Conservation (phyloP, 768 basidiomycete genomes). For the Trametes gibbosa region DNA sequence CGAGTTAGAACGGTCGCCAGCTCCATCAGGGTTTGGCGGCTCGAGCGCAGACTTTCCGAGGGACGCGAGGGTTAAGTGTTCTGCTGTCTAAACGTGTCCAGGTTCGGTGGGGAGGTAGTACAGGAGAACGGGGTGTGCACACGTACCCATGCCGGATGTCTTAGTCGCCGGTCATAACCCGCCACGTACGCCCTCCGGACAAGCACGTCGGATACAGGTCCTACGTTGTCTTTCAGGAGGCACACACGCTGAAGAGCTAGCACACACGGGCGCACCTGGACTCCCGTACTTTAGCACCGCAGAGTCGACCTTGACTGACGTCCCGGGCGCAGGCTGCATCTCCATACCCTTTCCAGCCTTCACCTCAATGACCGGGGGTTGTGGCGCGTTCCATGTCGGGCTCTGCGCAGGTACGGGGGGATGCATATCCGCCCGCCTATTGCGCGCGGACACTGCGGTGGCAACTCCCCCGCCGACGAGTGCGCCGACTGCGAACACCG, state of each 20-base stretch:
- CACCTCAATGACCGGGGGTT: slow-evolving; percentile 46
- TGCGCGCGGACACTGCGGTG: slow-evolving; percentile 41
- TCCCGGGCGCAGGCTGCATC: slow-evolving; percentile 35
- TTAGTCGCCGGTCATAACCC: slow-evolving; percentile 84
- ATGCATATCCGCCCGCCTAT: slow-evolving; percentile 15
- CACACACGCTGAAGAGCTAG: neutral
- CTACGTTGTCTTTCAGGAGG: slow-evolving; percentile 36
- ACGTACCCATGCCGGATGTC: slow-evolving; percentile 92
- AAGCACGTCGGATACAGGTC: slow-evolving; percentile 79
- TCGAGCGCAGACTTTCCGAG: slow-evolving; percentile 49
- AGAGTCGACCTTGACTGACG: slow-evolving; percentile 23
- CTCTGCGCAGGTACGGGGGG: slow-evolving; percentile 1
- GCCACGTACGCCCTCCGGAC: slow-evolving; percentile 82
- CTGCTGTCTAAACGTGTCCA: slow-evolving; percentile 67
- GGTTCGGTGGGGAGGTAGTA: neutral
- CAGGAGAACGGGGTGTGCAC: neutral
- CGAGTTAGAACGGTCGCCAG: slow-evolving; percentile 72
- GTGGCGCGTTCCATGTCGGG: slow-evolving; percentile 12
- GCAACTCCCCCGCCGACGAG: slow-evolving; percentile 76
- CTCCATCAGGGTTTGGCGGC: slow-evolving; percentile 36
- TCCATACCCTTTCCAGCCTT: slow-evolving; percentile 43
- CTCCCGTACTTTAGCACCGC: slow-evolving; percentile 74
- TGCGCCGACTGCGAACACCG: slow-evolving; percentile 81
- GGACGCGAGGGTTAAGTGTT: slow-evolving; percentile 83
- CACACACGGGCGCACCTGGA: slow-evolving; percentile 54